Conservation (phyloP, 2,329 filamentous ascomycete genomes). For the Gnomoniopsis smithogilvyi region DNA sequence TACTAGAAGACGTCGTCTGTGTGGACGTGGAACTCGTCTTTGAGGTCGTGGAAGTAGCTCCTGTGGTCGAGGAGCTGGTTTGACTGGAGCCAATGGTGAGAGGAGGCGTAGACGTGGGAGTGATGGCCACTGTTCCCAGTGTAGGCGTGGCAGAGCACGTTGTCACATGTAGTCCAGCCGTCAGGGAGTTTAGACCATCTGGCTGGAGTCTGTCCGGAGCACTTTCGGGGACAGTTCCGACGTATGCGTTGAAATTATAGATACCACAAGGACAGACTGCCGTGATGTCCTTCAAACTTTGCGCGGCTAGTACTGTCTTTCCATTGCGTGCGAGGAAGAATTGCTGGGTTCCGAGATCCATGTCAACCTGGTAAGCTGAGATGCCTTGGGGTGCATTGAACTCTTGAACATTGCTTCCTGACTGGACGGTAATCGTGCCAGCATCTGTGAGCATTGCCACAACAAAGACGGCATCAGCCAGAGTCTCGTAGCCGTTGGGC, state of each 20-base stretch:
- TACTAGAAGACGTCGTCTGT: constrained; percentile 20
- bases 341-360: constrained; percentile 44
- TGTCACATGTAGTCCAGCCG: constrained; percentile 26
- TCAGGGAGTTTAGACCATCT: constrained; percentile 28
- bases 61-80: not conserved
- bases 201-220: constrained; percentile 32
- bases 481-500: constrained; percentile 46
- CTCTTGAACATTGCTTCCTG: constrained; percentile 37
- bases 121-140: constrained; percentile 11
- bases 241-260: constrained; percentile 57
- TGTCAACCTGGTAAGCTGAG: constrained; percentile 39
- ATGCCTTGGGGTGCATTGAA: constrained; percentile 45
- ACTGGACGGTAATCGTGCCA: constrained; percentile 41
- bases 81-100: constrained; percentile 1
- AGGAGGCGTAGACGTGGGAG: constrained; percentile 22
- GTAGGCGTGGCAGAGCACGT: constrained; percentile 24
- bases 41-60: not conserved
- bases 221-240: constrained; percentile 43
- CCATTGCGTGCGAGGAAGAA: constrained; percentile 43
- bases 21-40: constrained; percentile 21
- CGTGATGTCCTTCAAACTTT: constrained; percentile 47
- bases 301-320: constrained; percentile 39
- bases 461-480: constrained; percentile 49
- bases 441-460: constrained; percentile 46
- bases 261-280: constrained; percentile 48